Conservation (phyloP, 192 early-diverging fungal genomes). For the Piromyces sp. region DNA sequence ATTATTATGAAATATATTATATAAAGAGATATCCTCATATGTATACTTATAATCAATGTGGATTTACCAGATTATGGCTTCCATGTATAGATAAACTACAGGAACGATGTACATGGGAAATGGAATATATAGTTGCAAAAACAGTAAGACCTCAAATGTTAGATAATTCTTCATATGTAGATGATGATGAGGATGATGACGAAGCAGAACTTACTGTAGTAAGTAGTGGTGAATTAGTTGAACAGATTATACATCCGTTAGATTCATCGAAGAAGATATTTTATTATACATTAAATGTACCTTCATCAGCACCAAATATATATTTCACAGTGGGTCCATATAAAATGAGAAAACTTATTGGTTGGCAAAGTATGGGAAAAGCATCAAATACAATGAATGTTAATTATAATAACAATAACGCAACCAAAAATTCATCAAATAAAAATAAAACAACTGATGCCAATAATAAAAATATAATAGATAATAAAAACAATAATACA, state of each 20-base stretch:
- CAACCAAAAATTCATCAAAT: neutral
- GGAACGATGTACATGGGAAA: constrained; percentile 61
- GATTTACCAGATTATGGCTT: constrained; percentile 53
- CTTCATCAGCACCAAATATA: constrained; percentile 50
- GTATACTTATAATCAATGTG: constrained; percentile 20
- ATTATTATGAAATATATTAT: too few species aligned
- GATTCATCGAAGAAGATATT: constrained; percentile 39
- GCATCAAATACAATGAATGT: neutral
- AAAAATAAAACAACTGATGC: neutral
- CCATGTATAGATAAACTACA: constrained; percentile 55
- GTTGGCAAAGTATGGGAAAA: constrained; percentile 3
- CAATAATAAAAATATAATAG: neutral
- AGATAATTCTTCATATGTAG: neutral
- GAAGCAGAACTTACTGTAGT: constrained; percentile 31
- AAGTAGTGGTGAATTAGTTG: constrained; percentile 50
- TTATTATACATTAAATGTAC: constrained; percentile 46
- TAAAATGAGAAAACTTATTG: constrained; percentile 15
- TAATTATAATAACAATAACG: neutral
- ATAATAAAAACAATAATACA: neutral
- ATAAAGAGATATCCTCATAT: constrained; percentile 20
- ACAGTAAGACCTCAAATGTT: neutral
- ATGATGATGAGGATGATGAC: constrained; percentile 23
- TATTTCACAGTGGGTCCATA: constrained; percentile 58
- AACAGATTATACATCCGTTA: constrained; percentile 41
- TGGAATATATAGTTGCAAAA: constrained; percentile 50